A percentile compares a stretch with the other conserved stretches of the same genome.
phyloP scores from a whole-genome alignment of 2,329 filamentous ascomycete genomes.

The Colletotrichum liaoningense region DNA sequence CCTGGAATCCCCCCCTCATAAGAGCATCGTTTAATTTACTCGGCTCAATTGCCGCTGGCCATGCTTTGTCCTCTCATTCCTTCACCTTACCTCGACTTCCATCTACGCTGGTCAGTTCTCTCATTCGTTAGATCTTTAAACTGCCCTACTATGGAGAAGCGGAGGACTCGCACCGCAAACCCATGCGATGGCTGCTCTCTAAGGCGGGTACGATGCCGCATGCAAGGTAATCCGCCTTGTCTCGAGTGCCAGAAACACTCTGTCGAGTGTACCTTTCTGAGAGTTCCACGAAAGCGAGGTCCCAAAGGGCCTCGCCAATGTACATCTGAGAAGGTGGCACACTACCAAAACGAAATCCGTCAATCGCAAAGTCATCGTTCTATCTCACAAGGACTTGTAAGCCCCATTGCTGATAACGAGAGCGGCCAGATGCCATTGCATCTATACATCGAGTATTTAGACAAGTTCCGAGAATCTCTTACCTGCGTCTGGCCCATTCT shows the following conservation, averaged over 20 bases:
- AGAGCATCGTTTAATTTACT: background rate
- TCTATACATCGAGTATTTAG: background rate
- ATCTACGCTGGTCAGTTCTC: background rate
- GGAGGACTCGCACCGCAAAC: background rate
- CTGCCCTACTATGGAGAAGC: background rate
- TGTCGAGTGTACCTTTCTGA: background rate
- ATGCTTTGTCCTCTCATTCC: background rate
- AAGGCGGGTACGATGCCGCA: background rate
- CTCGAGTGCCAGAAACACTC: background rate
- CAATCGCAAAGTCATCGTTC: background rate
- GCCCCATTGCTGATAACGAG: background rate
- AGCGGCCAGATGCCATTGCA: background rate
- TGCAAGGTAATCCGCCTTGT: background rate
- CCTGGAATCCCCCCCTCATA: background rate
- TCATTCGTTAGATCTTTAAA: background rate
- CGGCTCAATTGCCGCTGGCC: background rate
- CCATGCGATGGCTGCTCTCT: background rate
- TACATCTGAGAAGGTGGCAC: background rate
- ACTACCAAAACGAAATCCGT: background rate
- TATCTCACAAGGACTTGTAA: background rate
- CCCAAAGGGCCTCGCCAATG: background rate
- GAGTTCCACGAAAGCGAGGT: background rate
- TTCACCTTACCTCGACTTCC: background rate
- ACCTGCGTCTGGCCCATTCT: background rate
- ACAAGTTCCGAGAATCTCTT: background rate